phyloP scores from a whole-genome alignment of 106 monocot species.

The Phalaenopsis aphrodite region DNA sequence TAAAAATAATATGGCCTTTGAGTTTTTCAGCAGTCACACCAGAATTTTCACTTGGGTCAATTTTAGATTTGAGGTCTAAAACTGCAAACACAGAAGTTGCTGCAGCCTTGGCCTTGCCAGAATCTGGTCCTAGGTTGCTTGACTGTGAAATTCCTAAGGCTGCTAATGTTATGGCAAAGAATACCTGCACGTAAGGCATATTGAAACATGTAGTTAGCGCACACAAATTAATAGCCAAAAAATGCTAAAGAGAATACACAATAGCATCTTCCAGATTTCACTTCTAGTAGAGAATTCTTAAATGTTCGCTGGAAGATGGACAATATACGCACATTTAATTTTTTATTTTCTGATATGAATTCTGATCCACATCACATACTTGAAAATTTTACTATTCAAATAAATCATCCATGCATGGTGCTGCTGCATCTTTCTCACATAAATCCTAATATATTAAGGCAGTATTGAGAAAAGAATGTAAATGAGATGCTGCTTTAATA shows the following conservation, averaged over 20 bases:
- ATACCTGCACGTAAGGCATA: neutral
- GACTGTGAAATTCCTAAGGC: slow-evolving; percentile 1
- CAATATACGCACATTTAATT: no score
- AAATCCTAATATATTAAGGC: no score
- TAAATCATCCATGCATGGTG: neutral
- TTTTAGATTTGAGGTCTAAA: slow-evolving; percentile 1
- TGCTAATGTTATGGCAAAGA: neutral
- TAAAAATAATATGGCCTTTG: neutral
- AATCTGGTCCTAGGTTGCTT: neutral
- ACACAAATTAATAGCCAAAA: no score
- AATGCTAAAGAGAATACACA: no score
- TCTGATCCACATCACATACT: no score
- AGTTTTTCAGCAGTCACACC: neutral
- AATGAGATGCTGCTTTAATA: no score
- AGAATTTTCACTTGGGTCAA: neutral
- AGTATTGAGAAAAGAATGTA: no score
- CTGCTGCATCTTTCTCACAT: no score
- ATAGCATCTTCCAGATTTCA: neutral
- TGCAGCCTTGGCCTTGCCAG: slow-evolving; percentile 1
- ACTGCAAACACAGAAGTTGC: neutral
- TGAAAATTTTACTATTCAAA: neutral
- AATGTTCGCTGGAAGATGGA: no score
- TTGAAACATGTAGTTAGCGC: neutral
- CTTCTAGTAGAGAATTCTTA: no score
- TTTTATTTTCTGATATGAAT: no score